These are phyloP conservation scores for Lenwebbia sp. DNA, from an alignment of 345 rosid genomes.

Conservation along the genomic window DNA sequence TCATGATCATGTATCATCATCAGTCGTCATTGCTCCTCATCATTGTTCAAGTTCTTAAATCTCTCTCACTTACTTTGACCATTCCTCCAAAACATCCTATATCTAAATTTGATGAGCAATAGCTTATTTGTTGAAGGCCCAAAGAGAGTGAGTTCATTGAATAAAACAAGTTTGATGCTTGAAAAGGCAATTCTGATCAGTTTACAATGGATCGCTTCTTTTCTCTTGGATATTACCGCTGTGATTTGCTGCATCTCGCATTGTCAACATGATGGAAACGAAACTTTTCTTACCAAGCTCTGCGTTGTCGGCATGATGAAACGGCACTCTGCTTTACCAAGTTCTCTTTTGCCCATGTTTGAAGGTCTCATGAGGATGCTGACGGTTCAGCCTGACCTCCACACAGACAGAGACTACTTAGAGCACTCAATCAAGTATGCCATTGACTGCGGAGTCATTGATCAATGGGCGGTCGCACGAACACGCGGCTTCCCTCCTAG, in stretches of 20 bases:
- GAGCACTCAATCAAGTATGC: slow-evolving; percentile 56
- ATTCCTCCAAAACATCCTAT: neutral
- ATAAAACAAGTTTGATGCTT: neutral
- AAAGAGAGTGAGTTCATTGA: neutral
- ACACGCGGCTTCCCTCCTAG: slow-evolving; percentile 62
- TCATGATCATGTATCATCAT: neutral
- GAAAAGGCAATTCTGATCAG: neutral
- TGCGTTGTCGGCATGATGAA: neutral
- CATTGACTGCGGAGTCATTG: slow-evolving; percentile 71
- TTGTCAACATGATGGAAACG: neutral
- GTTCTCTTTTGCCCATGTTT: slow-evolving; percentile 1
- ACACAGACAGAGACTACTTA: slow-evolving; percentile 57
- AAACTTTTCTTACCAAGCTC: neutral
- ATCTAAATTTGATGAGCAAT: neutral
- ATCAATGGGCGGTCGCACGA: slow-evolving; percentile 66
- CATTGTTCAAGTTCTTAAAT: neutral
- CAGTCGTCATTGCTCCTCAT: neutral
- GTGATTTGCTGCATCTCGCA: neutral
- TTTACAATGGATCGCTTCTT: neutral
- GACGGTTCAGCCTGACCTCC: slow-evolving; percentile 54
- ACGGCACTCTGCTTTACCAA: neutral
- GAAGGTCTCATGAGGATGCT: slow-evolving; percentile 85
- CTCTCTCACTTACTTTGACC: neutral
- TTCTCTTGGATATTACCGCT: neutral
- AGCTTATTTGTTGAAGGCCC: neutral